Evolutionary conservation across 306 rosid species (phyloP), one percentile per base, ranked within the genome.

Genomic region (Mimosa bimucronata): DNA sequence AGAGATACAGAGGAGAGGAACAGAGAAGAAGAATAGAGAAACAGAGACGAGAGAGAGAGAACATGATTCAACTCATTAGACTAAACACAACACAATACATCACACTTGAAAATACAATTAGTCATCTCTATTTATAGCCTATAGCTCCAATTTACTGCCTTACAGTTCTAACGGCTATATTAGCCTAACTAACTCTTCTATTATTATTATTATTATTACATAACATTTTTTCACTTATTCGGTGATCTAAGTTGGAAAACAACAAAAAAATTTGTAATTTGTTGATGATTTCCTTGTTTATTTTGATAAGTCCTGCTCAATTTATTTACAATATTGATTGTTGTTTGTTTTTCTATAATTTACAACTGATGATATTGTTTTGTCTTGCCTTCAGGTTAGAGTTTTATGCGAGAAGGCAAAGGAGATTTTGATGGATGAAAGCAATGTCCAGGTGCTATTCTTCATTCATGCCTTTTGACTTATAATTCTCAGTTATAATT

Each of bases 371-470:
- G 30, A 53, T 75, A 42, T 29, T 58, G 81, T 86, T 76, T 85
- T 77, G 84, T 79, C 61, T 15, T 83, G 71, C 73, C 46, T 88
- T 80, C 77, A 93, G 99, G 99, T 96, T 82, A 90, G 87, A 86
- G 85, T 40, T 69, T 87, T 96, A 80, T 91, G 98, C 23, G 99
- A 91, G 85, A 93, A 96, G 82, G 99, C 98, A 15, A 96, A 90
- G 86, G 99, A 96, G 87, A 88, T 93, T 68, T 83, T 96, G 85
- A 93, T 90, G 97, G 97, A 88, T 74, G 99, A 93, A 83, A 96
- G 98, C 87, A 96, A 96, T 81, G 99, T 96, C 70, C 99, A 96
- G 99, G 99, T 96, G 85, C 81, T 66, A 78, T 62, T 38, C 68
- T 75, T 77, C 69, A 64, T 81, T 80, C 86, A 40, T 75, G 73